Conservation (phyloP, 176 grass and related monocot genomes). For the Zea luxurians region DNA sequence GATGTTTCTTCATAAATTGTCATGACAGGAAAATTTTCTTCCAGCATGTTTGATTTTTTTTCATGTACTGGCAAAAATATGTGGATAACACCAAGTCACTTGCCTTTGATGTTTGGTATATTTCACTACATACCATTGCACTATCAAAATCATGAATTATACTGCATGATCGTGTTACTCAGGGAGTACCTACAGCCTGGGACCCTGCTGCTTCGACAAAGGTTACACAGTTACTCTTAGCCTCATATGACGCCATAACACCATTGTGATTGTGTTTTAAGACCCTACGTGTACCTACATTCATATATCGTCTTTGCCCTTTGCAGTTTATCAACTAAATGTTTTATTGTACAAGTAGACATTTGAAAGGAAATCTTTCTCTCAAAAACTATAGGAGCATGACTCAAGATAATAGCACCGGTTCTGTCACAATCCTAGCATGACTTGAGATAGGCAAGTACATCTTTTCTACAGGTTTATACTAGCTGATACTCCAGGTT, state of each 20-base stretch:
- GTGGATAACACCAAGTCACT: constrained; percentile 74
- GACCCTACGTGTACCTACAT: too few relatives aligned
- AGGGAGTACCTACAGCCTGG: constrained; percentile 87
- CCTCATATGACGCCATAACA: neutral
- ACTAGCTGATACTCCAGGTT: too few relatives aligned
- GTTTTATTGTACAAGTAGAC: too few relatives aligned
- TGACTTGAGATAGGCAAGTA: too few relatives aligned
- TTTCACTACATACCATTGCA: constrained; percentile 73
- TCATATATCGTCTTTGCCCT: neutral
- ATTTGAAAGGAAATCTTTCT: too few relatives aligned
- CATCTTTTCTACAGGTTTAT: too few relatives aligned
- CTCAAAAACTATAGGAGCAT: too few relatives aligned
- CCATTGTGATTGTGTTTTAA: neutral
- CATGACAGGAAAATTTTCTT: neutral
- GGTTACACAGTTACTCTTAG: constrained; percentile 33
- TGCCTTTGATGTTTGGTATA: constrained; percentile 87
- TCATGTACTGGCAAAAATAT: constrained; percentile 84
- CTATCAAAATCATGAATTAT: constrained; percentile 77
- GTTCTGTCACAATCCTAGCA: too few relatives aligned
- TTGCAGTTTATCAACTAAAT: too few relatives aligned
- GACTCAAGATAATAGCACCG: too few relatives aligned
- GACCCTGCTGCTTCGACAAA: constrained; percentile 79
- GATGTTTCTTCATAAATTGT: constrained; percentile 26
- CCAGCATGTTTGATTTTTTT: constrained; percentile 73
- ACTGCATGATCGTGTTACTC: constrained; percentile 73